These are phyloP conservation scores for Poronia punctata DNA, from an alignment of 495 filamentous ascomycete species.

Conservation along the genomic window DNA sequence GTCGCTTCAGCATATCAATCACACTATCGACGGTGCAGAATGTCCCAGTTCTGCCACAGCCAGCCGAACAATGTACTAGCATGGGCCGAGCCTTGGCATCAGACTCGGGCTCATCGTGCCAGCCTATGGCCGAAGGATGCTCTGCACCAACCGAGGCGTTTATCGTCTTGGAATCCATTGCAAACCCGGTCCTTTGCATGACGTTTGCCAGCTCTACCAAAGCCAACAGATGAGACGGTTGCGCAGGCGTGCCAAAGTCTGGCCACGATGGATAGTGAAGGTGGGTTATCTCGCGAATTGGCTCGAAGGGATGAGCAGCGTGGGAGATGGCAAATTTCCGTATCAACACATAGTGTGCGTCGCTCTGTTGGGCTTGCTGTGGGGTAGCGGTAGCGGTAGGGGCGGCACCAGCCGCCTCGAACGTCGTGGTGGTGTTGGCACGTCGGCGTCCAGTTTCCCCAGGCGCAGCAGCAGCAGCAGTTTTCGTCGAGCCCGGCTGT, in stretches of 20 bases:
- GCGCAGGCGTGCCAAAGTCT: slow-evolving; percentile 89
- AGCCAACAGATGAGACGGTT: slow-evolving; percentile 75
- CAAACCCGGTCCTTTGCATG: slow-evolving; percentile 40
- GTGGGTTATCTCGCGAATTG: slow-evolving; percentile 89
- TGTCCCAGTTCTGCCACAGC: slow-evolving; percentile 89
- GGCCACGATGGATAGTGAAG: slow-evolving; percentile 94
- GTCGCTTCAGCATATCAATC: slow-evolving; percentile 83
- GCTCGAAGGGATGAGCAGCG: slow-evolving; percentile 67
- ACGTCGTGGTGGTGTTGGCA: slow-evolving; percentile 19
- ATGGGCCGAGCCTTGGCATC: slow-evolving; percentile 55
- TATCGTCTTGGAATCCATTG: slow-evolving; percentile 26
- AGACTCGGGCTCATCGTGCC: slow-evolving; percentile 48
- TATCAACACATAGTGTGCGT: slow-evolving; percentile 70
- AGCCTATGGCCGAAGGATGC: slow-evolving; percentile 26
- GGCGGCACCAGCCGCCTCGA: slow-evolving; percentile 6
- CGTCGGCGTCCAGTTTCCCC: slow-evolving; percentile 23
- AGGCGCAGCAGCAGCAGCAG: slow-evolving; percentile 15
- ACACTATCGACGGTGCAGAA: slow-evolving; percentile 97
- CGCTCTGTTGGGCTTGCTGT: slow-evolving; percentile 26
- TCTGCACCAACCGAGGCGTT: slow-evolving; percentile 21
- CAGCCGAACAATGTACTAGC: slow-evolving; percentile 91
- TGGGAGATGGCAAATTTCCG: slow-evolving; percentile 83
- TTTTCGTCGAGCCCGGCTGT: slow-evolving; percentile 14
- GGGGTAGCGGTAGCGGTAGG: neutral
- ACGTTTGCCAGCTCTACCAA: slow-evolving; percentile 80